phyloP scores from a whole-genome alignment of 1,284 basidiomycete species.

The Sporisorium iseilematis-ciliati region DNA sequence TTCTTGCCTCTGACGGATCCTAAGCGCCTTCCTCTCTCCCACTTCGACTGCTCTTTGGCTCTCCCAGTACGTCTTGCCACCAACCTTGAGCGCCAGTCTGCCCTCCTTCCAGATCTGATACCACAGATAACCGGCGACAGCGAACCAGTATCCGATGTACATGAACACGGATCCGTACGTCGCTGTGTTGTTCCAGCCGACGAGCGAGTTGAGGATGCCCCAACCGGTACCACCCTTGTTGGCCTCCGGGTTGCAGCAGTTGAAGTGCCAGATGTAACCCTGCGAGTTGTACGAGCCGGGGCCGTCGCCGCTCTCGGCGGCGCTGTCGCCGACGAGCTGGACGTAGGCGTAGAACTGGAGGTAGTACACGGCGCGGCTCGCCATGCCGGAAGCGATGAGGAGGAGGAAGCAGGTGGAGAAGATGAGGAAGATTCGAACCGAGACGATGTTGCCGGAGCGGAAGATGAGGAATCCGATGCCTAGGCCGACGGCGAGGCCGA shows the following conservation, averaged over 20 bases:
- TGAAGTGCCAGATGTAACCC: slow-evolving; percentile 73
- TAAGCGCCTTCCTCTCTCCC: slow-evolving; percentile 14
- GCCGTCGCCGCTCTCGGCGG: slow-evolving; percentile 61
- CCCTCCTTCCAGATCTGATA: slow-evolving; percentile 55
- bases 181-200: slow-evolving; percentile 67
- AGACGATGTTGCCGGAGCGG: slow-evolving; percentile 52
- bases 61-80: slow-evolving; percentile 44
- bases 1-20: slow-evolving; percentile 12
- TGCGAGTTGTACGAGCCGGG: slow-evolving; percentile 60
- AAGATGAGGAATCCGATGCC: slow-evolving; percentile 61
- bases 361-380: slow-evolving; percentile 59
- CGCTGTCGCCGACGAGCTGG: slow-evolving; percentile 58
- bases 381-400: slow-evolving; percentile 66
- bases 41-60: slow-evolving; percentile 17
- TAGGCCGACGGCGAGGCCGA: slow-evolving; percentile 59
- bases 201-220: slow-evolving; percentile 63
- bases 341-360: slow-evolving; percentile 65
- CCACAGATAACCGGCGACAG: slow-evolving; percentile 53
- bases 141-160: slow-evolving; percentile 64
- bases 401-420: slow-evolving; percentile 62
- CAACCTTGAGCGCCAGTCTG: slow-evolving; percentile 21
- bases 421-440: slow-evolving; percentile 61
- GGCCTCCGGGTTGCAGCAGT: slow-evolving; percentile 82
- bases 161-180: slow-evolving; percentile 58
- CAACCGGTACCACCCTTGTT: slow-evolving; percentile 69